Evolutionary conservation across 768 basidiomycete species (phyloP).

Genomic region (Agrocybe praecox): DNA sequence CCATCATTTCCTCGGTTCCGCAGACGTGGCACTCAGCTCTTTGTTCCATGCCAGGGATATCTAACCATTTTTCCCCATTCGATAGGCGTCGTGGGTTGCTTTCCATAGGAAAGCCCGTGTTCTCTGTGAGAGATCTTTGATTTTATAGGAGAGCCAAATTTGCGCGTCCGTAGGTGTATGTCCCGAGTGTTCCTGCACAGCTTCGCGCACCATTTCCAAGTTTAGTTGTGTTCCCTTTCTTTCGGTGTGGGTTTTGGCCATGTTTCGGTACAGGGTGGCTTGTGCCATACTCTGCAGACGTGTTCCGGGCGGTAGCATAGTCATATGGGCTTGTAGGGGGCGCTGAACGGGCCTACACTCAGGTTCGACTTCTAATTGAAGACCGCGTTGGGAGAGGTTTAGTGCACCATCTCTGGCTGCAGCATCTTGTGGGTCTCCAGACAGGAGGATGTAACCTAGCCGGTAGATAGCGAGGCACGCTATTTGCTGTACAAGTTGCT

Average conservation of each 20-base stretch:
- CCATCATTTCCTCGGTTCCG: conserved; percentile 20
- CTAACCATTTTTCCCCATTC: conserved; percentile 28
- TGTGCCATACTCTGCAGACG: background rate
- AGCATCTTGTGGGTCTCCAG: too few species aligned
- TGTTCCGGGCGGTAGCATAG: too few species aligned
- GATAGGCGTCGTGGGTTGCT: conserved; percentile 20
- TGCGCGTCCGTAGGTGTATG: background rate
- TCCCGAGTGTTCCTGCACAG: background rate
- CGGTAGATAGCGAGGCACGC: too few species aligned
- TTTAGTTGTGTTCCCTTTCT: background rate
- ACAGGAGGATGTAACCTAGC: too few species aligned
- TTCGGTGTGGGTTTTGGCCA: background rate
- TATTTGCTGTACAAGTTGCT: too few species aligned
- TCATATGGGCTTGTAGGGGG: too few species aligned
- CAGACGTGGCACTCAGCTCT: conserved; percentile 16
- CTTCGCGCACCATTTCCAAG: background rate
- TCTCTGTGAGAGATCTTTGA: conserved; percentile 5
- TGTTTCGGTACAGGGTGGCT: background rate
- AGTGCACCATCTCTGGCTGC: too few species aligned
- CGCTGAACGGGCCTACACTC: too few species aligned
- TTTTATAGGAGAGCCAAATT: conserved; percentile 11
- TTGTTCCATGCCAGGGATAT: conserved; percentile 7
- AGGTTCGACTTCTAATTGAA: too few species aligned
- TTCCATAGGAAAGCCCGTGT: conserved; percentile 20
- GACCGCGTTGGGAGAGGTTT: too few species aligned